Evolutionary conservation across 2,329 filamentous ascomycete genomes (phyloP).

Genomic region (Pseudocercospora cruenta): DNA sequence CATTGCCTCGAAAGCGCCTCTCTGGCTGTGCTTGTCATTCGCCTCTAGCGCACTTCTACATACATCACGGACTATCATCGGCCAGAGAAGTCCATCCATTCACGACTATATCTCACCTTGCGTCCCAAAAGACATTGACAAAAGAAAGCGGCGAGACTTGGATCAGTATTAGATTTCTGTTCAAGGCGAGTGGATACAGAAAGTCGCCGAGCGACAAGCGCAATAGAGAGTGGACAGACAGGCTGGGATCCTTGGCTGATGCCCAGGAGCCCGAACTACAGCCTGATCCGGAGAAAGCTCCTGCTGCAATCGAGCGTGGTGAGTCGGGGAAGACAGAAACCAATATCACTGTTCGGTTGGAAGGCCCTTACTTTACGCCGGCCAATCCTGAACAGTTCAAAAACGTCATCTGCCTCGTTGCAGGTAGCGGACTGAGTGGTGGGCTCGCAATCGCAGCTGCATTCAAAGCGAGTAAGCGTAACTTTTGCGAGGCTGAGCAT

Average conservation of each 20-base stretch:
- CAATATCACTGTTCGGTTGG: constrained; percentile 14
- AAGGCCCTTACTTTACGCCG: constrained; percentile 25
- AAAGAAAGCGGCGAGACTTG: background rate
- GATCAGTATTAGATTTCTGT: constrained; percentile 1
- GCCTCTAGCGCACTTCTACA: constrained; percentile 22
- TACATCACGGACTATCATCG: constrained; percentile 19
- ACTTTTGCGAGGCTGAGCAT: too few relatives aligned
- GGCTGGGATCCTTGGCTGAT: constrained; percentile 9
- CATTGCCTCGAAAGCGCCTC: constrained; percentile 19
- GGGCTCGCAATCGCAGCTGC: constrained; percentile 20
- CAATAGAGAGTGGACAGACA: constrained; percentile 16
- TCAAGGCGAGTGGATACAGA: constrained; percentile 1
- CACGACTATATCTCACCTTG: constrained; percentile 21
- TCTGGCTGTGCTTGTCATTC: constrained; percentile 21
- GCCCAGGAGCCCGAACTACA: background rate
- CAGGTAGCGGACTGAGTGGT: constrained; percentile 27
- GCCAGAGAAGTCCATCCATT: constrained; percentile 19
- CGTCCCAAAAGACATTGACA: constrained; percentile 14
- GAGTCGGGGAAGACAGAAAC: background rate
- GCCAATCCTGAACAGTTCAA: constrained; percentile 17
- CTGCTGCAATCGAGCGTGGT: background rate
- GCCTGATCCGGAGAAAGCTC: constrained; percentile 1
- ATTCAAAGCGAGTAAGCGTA: constrained; percentile 10
- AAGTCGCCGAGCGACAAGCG: background rate
- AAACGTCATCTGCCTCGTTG: constrained; percentile 23